Base-by-base conservation (phyloP, 345 rosid genomes). In the Aegle marmelos region DNA sequence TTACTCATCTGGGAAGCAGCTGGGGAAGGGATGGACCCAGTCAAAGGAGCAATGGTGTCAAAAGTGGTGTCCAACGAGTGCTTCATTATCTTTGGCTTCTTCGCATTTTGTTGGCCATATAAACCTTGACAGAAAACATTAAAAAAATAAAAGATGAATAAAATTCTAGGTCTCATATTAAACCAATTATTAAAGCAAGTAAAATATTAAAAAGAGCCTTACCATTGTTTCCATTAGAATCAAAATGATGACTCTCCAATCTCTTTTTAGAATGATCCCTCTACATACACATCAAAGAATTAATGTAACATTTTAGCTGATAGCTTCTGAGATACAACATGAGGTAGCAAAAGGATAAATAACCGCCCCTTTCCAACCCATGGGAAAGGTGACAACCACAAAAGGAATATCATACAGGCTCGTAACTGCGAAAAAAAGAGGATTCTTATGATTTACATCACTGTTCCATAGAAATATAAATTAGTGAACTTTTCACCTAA, bases 1-100 rank as follows among this genome's bases (percentile, higher is more conserved):
- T 91, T 92, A 86, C 98, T 93, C 93, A 93, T 91, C 82, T 96
- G 98, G 73, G 99, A 94, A 78, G 93, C 93, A 9, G 84, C 92
- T 16, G 96, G 96, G 80, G 98, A 94, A 81, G 96, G 94, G 72
- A 91, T 64, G 19, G 93, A 89, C 57, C 96, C 98, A 71, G 86
- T 71, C 79, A 79, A 34, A 70, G 89, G 87, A 80, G 80, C 79
- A 71, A 88, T 80, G 81, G 81, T 88, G 82, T 94, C 98, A 76
- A 85, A 88, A 74, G 88, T 78, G 76, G 87, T 83, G 69, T 94
- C 99, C 33, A 84, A 75, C 27, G 87, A 74, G 70, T 90, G 94
- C 83, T 90, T 96, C 81, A 85, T 74, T 77, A 86, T 80, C 90
- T 92, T 97, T 68, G 83, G 97, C 90, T 89, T 94, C 91, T 94